Evolutionary conservation across 2,329 filamentous ascomycete genomes (phyloP).

Genomic region (Trichoderma lentiforme): DNA sequence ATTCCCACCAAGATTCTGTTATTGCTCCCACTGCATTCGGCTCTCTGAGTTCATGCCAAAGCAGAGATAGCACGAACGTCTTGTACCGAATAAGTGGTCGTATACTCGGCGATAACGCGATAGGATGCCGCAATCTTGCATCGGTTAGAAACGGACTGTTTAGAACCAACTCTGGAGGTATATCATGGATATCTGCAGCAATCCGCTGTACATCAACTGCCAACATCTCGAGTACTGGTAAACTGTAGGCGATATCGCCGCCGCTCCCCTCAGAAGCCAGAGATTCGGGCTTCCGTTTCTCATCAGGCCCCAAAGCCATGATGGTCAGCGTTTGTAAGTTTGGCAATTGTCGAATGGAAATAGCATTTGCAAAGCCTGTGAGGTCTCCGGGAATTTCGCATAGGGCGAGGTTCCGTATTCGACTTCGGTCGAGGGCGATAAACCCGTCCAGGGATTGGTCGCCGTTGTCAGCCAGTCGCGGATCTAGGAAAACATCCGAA

Average conservation of each 20-base stretch:
- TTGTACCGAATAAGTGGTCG: not conserved
- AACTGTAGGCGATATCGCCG: not conserved
- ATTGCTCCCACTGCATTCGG: not conserved
- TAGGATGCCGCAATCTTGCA: not conserved
- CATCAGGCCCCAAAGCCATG: not conserved
- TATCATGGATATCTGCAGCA: not conserved
- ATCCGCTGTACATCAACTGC: not conserved
- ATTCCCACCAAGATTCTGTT: not conserved
- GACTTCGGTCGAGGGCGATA: not conserved
- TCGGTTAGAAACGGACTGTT: not conserved
- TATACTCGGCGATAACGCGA: not conserved
- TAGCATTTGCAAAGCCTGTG: not conserved
- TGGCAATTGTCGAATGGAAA: not conserved
- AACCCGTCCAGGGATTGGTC: not conserved
- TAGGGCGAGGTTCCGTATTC: conserved; percentile 2
- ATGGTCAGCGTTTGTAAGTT: not conserved
- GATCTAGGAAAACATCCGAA: not conserved
- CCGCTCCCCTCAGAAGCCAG: not conserved
- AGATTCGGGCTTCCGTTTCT: not conserved
- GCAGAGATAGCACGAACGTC: not conserved
- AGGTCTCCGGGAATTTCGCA: not conserved
- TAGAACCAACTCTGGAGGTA: not conserved
- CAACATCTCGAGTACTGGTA: not conserved
- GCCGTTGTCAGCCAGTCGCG: not conserved
- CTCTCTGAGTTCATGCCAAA: conserved; percentile 1